phyloP scores from a whole-genome alignment of 495 filamentous ascomycete species.

The Neurospora cerealis region DNA sequence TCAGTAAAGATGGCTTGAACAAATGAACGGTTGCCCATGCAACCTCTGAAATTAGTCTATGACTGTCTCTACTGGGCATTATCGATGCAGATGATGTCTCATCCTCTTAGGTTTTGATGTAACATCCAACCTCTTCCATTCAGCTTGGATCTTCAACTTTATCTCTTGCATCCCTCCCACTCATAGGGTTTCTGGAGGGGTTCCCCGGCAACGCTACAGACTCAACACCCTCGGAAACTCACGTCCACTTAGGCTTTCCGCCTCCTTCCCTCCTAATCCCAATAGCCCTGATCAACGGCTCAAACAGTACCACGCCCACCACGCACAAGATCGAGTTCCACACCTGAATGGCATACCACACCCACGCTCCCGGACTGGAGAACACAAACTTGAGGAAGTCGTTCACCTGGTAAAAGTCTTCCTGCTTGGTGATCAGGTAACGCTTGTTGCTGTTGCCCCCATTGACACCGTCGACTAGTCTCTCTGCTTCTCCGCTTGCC shows the following conservation, averaged over 20 bases:
- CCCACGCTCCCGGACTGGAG: slow-evolving; percentile 35
- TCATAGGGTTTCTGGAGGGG: neutral
- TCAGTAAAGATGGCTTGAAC: neutral
- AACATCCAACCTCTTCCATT: neutral
- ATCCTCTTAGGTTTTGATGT: neutral
- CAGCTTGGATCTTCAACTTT: neutral
- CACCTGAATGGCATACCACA: slow-evolving; percentile 47
- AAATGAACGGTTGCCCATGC: neutral
- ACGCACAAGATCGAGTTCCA: slow-evolving; percentile 53
- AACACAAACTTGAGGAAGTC: slow-evolving; percentile 65
- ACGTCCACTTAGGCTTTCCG: neutral
- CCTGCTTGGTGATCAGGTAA: slow-evolving; percentile 65
- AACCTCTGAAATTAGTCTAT: neutral
- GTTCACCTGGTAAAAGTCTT: slow-evolving; percentile 74
- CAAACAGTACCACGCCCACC: slow-evolving; percentile 32
- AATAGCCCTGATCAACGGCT: slow-evolving; percentile 8
- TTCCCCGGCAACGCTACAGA: neutral
- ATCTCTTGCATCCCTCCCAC: neutral
- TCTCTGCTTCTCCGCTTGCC: neutral
- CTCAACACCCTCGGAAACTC: neutral
- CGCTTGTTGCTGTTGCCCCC: slow-evolving; percentile 3
- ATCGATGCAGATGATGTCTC: neutral
- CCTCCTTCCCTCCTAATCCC: neutral
- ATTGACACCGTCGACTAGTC: neutral
- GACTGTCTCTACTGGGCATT: neutral